phyloP scores from a whole-genome alignment of 257 asterid species.

The Forsythia viridissima region DNA sequence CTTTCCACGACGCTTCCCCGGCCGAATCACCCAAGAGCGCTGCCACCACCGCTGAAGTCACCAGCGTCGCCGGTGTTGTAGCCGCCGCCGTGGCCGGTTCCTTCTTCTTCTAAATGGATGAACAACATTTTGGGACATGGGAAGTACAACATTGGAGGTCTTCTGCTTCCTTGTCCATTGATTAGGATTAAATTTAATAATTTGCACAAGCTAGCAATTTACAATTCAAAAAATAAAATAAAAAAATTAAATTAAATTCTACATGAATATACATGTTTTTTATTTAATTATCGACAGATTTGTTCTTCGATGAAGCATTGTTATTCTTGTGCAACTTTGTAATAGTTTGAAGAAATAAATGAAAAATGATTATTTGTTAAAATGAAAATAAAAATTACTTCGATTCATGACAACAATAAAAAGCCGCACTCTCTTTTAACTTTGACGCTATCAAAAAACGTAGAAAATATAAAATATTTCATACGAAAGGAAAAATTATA shows the following conservation, averaged over 20 bases:
- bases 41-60: constrained; percentile 20
- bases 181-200: no score
- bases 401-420: no score
- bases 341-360: background rate
- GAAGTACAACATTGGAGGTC: background rate
- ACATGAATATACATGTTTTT: background rate
- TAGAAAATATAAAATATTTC: no score
- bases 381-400: background rate
- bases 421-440: no score
- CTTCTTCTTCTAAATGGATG: constrained; percentile 36
- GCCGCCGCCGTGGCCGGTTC: constrained; percentile 39
- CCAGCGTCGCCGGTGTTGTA: constrained; percentile 23
- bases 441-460: no score
- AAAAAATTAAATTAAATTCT: background rate
- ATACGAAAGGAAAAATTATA: no score
- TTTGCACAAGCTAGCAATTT: background rate
- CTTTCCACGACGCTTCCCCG: constrained; percentile 25
- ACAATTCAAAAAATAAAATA: no score
- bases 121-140: background rate
- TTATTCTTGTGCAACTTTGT: background rate
- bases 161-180: background rate
- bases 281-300: background rate
- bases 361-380: background rate
- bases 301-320: background rate
- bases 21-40: constrained; percentile 28